Evolutionary conservation across 2,329 filamentous ascomycete genomes (phyloP), one percentile per base, ranked within the genome.

Genomic region (Xylaria arbuscula): DNA sequence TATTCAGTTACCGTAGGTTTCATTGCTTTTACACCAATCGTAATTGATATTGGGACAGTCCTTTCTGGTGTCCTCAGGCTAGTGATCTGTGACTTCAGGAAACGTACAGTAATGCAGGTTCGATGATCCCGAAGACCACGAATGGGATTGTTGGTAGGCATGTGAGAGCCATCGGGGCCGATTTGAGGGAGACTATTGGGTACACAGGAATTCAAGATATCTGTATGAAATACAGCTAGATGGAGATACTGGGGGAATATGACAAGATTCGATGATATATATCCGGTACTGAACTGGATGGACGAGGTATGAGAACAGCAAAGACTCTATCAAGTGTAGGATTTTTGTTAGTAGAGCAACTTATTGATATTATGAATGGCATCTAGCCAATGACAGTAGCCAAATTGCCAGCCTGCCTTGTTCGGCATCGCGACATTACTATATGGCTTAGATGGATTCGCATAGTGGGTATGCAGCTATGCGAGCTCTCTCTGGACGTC

Each of bases 101-200:
- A 63, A 71, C 73, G 32, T 62, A 78, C 74, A 77, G 74, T 4
- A 75, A 61, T 19, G 64, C 51, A 4, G 76, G 76, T 58, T 78
- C 77, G 45, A 77, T 40, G 60, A 76, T 63, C 63, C 75, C 76
- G 66, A 77, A 74, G 50, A 78, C 40, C 56, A 75, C 55, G 57
- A 75, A 70, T 9, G 75, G 75, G 64, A 73, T 57, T 17, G 70
- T 66, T 54, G 72, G 72, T 28, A 75, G 36, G 32, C 69, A 72
- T 28, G 70, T 73, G 40, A 72, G 64, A 15, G 72, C 70, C 73
- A 76, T 75, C 28, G 7, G 48, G 24, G 0, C 28, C 28, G 5
- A 28, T n/a, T n/a, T n/a, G n/a, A n/a, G n/a, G n/a, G n/a, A n/a
- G n/a, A n/a, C n/a, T n/a, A n/a, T n/a, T n/a, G n/a, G n/a, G n/a